Conservation (phyloP, 1,139 yeast genomes). For the Lodderomyces beijingensis region DNA sequence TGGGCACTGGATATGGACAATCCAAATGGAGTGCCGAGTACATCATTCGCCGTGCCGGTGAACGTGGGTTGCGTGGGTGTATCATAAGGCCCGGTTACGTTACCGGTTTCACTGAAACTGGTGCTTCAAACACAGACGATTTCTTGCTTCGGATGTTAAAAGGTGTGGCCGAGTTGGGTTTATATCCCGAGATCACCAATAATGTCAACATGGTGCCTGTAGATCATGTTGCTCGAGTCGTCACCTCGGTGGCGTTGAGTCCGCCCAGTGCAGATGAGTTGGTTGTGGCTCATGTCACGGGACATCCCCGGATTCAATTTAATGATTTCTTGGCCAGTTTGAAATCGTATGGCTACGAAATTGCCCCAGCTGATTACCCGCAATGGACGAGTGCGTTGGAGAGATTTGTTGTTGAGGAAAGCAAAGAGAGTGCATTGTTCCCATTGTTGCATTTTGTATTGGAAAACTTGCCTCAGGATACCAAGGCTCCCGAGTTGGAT, state of each 20-base stretch:
- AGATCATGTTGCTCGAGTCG: slow-evolving; percentile 93
- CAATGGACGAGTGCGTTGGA: slow-evolving; percentile 79
- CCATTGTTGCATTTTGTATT: slow-evolving; percentile 92
- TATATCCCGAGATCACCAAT: slow-evolving; percentile 80
- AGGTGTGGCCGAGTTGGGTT: slow-evolving; percentile 87
- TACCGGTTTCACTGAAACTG: slow-evolving; percentile 78
- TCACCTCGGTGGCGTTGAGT: slow-evolving; percentile 74
- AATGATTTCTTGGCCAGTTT: slow-evolving; percentile 68
- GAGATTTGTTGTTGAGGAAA: slow-evolving; percentile 63
- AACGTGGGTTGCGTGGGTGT: slow-evolving; percentile 79
- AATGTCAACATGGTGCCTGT: slow-evolving; percentile 96
- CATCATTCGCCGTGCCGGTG: slow-evolving; percentile 82
- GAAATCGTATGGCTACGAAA: slow-evolving; percentile 66
- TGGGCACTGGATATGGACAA: slow-evolving; percentile 94
- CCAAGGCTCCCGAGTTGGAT: slow-evolving; percentile 93
- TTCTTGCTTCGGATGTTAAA: slow-evolving; percentile 90
- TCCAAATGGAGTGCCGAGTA: slow-evolving; percentile 97
- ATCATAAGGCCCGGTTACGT: slow-evolving; percentile 95
- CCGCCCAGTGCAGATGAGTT: slow-evolving; percentile 56
- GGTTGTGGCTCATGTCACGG: slow-evolving; percentile 91
- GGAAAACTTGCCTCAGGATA: slow-evolving; percentile 83
- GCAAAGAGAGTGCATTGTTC: slow-evolving; percentile 80
- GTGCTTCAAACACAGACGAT: slow-evolving; percentile 93
- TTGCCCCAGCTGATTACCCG: slow-evolving; percentile 60
- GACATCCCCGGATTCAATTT: slow-evolving; percentile 86